Evolutionary conservation across 805 yeast species (phyloP).

Genomic region (Metschnikowia anglica): DNA sequence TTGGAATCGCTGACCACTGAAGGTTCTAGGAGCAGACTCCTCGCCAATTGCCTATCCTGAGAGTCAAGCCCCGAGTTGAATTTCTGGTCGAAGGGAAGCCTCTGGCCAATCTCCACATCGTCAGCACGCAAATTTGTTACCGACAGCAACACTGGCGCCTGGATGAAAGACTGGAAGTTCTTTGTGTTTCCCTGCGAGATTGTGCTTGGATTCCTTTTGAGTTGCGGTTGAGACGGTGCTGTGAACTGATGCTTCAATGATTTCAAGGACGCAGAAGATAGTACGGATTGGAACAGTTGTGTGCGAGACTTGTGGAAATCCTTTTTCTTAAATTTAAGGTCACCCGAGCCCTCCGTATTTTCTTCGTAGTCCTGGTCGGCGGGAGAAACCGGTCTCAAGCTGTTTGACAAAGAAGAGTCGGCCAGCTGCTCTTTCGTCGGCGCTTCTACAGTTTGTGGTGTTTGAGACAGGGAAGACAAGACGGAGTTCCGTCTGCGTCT

Average conservation of each 20-base stretch:
- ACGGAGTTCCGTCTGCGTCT: no score
- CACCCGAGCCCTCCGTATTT: conserved; percentile 15
- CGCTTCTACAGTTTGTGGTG: no score
- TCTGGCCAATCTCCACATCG: conserved; percentile 42
- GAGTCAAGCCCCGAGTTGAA: neutral
- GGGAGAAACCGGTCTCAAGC: conserved; percentile 7
- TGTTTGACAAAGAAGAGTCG: neutral
- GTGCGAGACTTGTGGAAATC: conserved; percentile 38
- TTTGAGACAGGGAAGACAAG: no score
- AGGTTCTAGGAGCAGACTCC: conserved; percentile 3
- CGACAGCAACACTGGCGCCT: conserved; percentile 45
- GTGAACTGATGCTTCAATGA: conserved; percentile 34
- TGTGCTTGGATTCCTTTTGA: conserved; percentile 17
- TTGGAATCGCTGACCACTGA: neutral
- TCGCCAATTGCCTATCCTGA: neutral
- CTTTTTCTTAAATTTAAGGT: conserved; percentile 39
- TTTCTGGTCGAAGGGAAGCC: conserved; percentile 36
- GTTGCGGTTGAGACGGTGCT: conserved; percentile 14
- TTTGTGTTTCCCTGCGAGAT: conserved; percentile 19
- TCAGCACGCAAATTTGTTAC: conserved; percentile 34
- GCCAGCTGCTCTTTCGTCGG: neutral
- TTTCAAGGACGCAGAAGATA: conserved; percentile 44
- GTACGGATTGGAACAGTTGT: conserved; percentile 45
- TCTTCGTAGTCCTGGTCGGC: conserved; percentile 9
- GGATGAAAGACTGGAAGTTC: conserved; percentile 46